phyloP scores from a whole-genome alignment of 1,139 yeast species.

The Blastobotrys raffinosifermentans region DNA sequence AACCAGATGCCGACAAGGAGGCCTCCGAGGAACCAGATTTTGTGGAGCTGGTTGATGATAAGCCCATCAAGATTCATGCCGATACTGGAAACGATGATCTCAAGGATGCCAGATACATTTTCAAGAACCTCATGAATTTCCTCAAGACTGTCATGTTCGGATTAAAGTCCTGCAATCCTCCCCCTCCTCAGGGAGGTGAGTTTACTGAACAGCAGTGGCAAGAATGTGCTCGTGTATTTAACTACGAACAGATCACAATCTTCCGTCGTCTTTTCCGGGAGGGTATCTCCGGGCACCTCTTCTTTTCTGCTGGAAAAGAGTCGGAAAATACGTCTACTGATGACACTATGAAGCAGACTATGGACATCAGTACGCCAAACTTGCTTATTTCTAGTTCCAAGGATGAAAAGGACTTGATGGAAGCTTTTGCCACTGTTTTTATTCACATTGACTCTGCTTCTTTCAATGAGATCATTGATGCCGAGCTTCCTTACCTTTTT shows the following conservation, averaged over 20 bases:
- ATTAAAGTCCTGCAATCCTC: conserved; percentile 83
- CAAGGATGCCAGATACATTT: conserved; percentile 81
- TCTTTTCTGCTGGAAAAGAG: conserved; percentile 55
- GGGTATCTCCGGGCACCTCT: conserved; percentile 73
- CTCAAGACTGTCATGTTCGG: conserved; percentile 88
- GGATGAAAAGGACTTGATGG: conserved; percentile 95
- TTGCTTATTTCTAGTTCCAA: conserved; percentile 81
- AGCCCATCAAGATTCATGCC: conserved; percentile 45
- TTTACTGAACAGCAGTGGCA: conserved; percentile 73
- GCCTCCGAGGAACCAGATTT: conserved; percentile 33
- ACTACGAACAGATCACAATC: conserved; percentile 75
- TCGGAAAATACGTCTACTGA: conserved; percentile 24
- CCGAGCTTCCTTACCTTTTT: conserved; percentile 73
- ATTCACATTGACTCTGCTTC: conserved; percentile 94
- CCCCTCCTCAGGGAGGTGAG: conserved; percentile 62
- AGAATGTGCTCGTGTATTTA: conserved; percentile 77
- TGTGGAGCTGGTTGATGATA: conserved; percentile 42
- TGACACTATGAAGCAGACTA: conserved; percentile 25
- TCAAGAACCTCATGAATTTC: conserved; percentile 85
- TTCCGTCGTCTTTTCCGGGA: conserved; percentile 75
- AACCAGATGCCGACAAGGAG: conserved; percentile 17
- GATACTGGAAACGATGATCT: conserved; percentile 53
- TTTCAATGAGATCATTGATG: conserved; percentile 83
- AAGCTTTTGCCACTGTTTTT: conserved; percentile 87
- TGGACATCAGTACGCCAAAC: conserved; percentile 76